Evolutionary conservation across 371 early-diverging fungal genomes (phyloP).

Genomic region (Dichotomocladium elegans): DNA sequence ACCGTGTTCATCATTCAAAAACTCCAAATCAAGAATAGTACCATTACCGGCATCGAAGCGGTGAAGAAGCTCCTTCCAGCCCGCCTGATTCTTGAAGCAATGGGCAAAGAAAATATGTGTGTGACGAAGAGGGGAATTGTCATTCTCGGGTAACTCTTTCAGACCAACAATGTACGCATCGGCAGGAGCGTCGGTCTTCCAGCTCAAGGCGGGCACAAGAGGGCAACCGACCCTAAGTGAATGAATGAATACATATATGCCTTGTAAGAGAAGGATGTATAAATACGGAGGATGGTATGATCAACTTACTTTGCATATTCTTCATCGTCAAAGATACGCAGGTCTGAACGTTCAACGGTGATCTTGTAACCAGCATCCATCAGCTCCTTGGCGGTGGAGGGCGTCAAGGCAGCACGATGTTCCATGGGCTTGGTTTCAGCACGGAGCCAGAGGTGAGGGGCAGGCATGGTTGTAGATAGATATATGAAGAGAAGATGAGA

Average conservation of each 20-base stretch:
- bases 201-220: constrained; percentile 74
- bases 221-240: constrained; percentile 70
- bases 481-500: not conserved
- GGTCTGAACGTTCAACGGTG: constrained; percentile 80
- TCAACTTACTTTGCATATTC: constrained; percentile 84
- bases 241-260: not conserved
- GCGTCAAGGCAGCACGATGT: constrained; percentile 92
- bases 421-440: constrained; percentile 97
- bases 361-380: constrained; percentile 82
- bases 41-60: constrained; percentile 89
- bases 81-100: constrained; percentile 94
- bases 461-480: constrained; percentile 3
- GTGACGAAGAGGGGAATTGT: constrained; percentile 86
- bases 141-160: constrained; percentile 96
- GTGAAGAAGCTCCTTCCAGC: constrained; percentile 86
- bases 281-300: too few species aligned
- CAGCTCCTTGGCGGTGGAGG: constrained; percentile 72
- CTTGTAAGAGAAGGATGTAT: not conserved
- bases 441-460: constrained; percentile 90
- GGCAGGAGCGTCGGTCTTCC: constrained; percentile 82
- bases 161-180: constrained; percentile 92
- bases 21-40: constrained; percentile 90
- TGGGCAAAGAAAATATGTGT: constrained; percentile 97
- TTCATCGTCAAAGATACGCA: constrained; percentile 85
- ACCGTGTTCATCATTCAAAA: constrained; percentile 77